Percentiles rank a stretch among this genome's conserved stretches.
Conservation (phyloP, 2,329 filamentous ascomycete species). For the Fusarium euwallaceae region DNA sequence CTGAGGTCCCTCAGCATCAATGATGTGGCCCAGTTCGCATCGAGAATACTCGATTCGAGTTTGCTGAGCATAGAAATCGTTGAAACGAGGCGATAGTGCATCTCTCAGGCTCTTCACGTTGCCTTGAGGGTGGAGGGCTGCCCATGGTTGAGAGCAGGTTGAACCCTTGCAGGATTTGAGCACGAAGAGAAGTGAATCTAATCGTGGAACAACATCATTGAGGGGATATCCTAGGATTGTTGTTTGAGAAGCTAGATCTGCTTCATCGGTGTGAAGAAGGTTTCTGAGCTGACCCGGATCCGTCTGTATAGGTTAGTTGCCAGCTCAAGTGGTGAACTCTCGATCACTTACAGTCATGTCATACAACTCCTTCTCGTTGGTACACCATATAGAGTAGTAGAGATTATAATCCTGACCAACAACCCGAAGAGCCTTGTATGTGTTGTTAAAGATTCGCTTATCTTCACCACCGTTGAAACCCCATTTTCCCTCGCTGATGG, state of each 20-base stretch:
- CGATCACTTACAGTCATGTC: slow-evolving; percentile 61
- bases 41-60: slow-evolving; percentile 62
- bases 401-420: slow-evolving; percentile 62
- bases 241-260: slow-evolving; percentile 4
- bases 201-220: slow-evolving; percentile 60
- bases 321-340: not conserved
- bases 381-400: slow-evolving; percentile 70
- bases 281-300: slow-evolving; percentile 62
- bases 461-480: slow-evolving; percentile 11
- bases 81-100: slow-evolving; percentile 61
- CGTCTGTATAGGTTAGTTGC: slow-evolving; percentile 48
- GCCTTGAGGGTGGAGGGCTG: slow-evolving; percentile 65
- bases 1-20: slow-evolving; percentile 66
- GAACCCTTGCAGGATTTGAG: slow-evolving; percentile 70
- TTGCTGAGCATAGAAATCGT: slow-evolving; percentile 66
- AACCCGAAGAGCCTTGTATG: slow-evolving; percentile 67
- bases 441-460: slow-evolving; percentile 56
- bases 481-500: slow-evolving; percentile 47
- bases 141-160: slow-evolving; percentile 68
- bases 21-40: slow-evolving; percentile 69
- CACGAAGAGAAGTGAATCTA: slow-evolving; percentile 70
- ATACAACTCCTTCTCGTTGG: slow-evolving; percentile 62
- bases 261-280: slow-evolving; percentile 39
- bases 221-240: slow-evolving; percentile 52
- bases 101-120: slow-evolving; percentile 64